phyloP scores from a whole-genome alignment of 768 basidiomycete genomes.

The Trametes cinnabarina region DNA sequence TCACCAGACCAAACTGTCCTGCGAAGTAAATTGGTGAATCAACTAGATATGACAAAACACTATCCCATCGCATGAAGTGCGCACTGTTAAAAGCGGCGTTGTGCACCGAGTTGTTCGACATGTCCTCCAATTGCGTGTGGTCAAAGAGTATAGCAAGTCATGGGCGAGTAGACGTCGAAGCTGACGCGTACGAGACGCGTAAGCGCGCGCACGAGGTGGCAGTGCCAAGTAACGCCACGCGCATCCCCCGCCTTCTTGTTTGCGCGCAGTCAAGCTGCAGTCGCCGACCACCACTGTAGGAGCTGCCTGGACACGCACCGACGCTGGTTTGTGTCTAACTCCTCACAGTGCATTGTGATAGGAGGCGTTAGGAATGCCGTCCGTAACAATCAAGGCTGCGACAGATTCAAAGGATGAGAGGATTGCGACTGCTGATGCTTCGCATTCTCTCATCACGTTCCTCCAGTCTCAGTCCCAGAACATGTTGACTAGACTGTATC shows the following conservation, averaged over 20 bases:
- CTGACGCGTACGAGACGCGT: conserved; percentile 8
- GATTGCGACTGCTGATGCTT: conserved; percentile 16
- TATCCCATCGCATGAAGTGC: background rate
- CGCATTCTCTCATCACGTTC: conserved; percentile 76
- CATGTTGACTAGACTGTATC: conserved; percentile 75
- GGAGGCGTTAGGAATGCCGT: conserved; percentile 16
- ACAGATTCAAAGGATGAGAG: conserved; percentile 5
- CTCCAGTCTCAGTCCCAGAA: conserved; percentile 78
- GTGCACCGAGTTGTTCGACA: conserved; percentile 36
- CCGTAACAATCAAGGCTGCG: conserved; percentile 15
- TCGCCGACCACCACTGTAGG: background rate
- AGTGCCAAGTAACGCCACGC: background rate
- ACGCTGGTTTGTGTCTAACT: background rate
- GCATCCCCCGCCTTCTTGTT: conserved; percentile 4
- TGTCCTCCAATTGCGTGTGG: background rate
- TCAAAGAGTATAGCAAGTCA: too few relatives aligned
- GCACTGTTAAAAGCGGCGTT: conserved; percentile 69
- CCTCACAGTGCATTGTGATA: too few relatives aligned
- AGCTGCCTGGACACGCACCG: background rate
- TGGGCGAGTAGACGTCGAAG: too few relatives aligned
- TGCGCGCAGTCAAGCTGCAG: background rate
- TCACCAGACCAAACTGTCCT: conserved; percentile 75
- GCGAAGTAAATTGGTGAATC: too few relatives aligned
- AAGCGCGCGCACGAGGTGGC: conserved; percentile 9
- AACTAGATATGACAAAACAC: background rate